Evolutionary conservation across 2,329 filamentous ascomycete species (phyloP), one percentile per base, ranked within the genome.

Genomic region (Rosellinia necatrix): DNA sequence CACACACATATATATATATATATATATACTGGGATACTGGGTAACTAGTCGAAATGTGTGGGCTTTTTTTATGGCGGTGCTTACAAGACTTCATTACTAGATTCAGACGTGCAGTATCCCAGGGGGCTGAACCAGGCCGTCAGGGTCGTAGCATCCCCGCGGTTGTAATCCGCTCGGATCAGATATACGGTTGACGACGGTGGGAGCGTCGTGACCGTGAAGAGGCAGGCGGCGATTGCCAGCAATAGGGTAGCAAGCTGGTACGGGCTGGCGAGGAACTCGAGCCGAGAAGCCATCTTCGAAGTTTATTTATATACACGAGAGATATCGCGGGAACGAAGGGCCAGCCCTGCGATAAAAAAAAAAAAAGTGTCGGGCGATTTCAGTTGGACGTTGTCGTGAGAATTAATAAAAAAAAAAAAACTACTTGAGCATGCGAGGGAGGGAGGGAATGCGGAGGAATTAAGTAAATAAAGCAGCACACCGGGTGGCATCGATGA

Each of bases 81-180:
- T 56, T 1, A 60, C 60, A 43, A 15, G 37, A 17, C 22, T n/a
- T 41, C 29, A 15, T 50, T 42, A n/a, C 27, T 52, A n/a, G 17
- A 15, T 12, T 47, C 22, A 1, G 34, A n/a, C 3, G 48, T 44
- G 27, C 60, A 63, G 30, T 61, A 61, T 4, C 60, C 60, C 3
- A 44, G 10, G 17, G 25, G 46, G 29, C 53, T 17, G 15, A 63
- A 56, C 60, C 60, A 63, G 12, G 48, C 46, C 6, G 56, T 61
- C 13, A 44, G 46, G 25, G 40, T 17, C 7, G 37, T 25, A 7
- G 38, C 37, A 27, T 46, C 27, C n/a, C 17, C 22, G 19, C 4
- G 44, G 49, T 15, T 19, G 17, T 53, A 56, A 13, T 61, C 58
- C 24, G 49, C 49, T 15, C 56, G 54, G 10, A 53, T 17, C 9